A percentile compares a stretch with the other conserved stretches of the same genome.
These are phyloP conservation scores for Hsuehochloa calcarea DNA, from an alignment of 176 grass and related monocot genomes.

Conservation along the genomic window DNA sequence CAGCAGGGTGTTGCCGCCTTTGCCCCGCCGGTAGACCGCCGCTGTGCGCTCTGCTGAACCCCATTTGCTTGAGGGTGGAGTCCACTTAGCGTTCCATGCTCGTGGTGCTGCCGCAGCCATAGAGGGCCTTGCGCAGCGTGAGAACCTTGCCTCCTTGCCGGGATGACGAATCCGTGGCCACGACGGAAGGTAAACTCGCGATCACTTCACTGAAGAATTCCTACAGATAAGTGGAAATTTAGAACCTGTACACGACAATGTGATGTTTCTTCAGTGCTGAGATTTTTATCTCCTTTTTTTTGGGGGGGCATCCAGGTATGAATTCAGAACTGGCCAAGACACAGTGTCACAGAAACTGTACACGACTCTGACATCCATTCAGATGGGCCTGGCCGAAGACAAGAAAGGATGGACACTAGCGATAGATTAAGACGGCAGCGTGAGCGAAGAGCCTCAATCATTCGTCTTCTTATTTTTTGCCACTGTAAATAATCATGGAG, in stretches of 20 bases:
- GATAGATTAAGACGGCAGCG: slow-evolving; percentile 32
- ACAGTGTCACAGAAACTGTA: slow-evolving; percentile 57
- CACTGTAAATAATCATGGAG: neutral
- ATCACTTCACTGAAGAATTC: neutral
- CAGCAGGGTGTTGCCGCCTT: too few relatives aligned
- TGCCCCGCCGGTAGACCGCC: too few relatives aligned
- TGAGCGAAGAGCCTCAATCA: neutral
- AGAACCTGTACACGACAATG: neutral
- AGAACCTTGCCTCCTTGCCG: too few relatives aligned
- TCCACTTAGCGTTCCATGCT: too few relatives aligned
- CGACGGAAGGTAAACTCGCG: slow-evolving; percentile 47
- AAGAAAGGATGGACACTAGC: slow-evolving; percentile 68
- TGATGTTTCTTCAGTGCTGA: neutral
- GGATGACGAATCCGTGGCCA: too few relatives aligned
- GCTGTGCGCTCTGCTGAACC: too few relatives aligned
- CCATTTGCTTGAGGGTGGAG: too few relatives aligned
- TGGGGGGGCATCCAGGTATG: slow-evolving; percentile 40
- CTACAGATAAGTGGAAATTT: neutral
- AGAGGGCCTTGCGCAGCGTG: too few relatives aligned
- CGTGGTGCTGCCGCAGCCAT: too few relatives aligned
- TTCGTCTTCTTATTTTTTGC: neutral
- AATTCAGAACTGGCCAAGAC: slow-evolving; percentile 61
- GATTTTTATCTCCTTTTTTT: neutral
- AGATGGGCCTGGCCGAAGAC: slow-evolving; percentile 79
- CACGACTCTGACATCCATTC: slow-evolving; percentile 64